phyloP scores from a whole-genome alignment of 2,329 filamentous ascomycete species.

The Paraphoma sp. region DNA sequence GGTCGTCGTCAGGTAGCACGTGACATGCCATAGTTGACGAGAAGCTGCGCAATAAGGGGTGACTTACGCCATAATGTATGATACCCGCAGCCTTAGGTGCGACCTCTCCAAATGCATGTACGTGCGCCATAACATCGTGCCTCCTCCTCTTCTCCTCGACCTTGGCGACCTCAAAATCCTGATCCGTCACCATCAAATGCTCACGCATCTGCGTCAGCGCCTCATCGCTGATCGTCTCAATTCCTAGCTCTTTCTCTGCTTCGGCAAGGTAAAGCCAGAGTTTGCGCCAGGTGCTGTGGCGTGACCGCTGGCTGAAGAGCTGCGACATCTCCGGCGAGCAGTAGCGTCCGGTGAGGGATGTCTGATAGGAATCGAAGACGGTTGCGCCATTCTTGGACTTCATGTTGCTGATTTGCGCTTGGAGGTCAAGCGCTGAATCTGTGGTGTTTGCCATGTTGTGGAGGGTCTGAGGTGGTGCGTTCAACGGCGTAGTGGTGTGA shows the following conservation, averaged over 20 bases:
- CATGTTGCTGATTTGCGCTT: constrained; percentile 29
- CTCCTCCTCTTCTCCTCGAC: constrained; percentile 62
- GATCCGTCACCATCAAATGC: constrained; percentile 54
- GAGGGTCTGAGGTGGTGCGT: constrained; percentile 1
- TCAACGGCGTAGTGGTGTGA: not conserved
- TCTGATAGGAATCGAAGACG: constrained; percentile 35
- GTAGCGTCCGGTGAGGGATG: constrained; percentile 61
- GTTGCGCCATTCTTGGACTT: constrained; percentile 26
- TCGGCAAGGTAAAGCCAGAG: constrained; percentile 88
- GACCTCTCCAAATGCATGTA: constrained; percentile 75
- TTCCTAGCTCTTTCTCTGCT: constrained; percentile 79
- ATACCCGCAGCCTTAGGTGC: constrained; percentile 81
- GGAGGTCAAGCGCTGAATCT: constrained; percentile 28
- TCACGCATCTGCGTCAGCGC: constrained; percentile 56
- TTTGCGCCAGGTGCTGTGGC: constrained; percentile 80
- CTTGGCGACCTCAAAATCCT: constrained; percentile 56
- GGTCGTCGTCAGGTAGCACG: not conserved
- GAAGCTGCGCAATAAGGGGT: constrained; percentile 51
- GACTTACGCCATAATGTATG: constrained; percentile 73
- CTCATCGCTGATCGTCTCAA: constrained; percentile 72
- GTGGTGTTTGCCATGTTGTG: constrained; percentile 22
- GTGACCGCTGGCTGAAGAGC: constrained; percentile 78
- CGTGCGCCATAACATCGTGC: constrained; percentile 72
- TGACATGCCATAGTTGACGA: not conserved
- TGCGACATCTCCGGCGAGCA: constrained; percentile 64